Base-by-base conservation (phyloP, 108 stramenopile species). In the Pinguiococcus pyrenoidosus region DNA sequence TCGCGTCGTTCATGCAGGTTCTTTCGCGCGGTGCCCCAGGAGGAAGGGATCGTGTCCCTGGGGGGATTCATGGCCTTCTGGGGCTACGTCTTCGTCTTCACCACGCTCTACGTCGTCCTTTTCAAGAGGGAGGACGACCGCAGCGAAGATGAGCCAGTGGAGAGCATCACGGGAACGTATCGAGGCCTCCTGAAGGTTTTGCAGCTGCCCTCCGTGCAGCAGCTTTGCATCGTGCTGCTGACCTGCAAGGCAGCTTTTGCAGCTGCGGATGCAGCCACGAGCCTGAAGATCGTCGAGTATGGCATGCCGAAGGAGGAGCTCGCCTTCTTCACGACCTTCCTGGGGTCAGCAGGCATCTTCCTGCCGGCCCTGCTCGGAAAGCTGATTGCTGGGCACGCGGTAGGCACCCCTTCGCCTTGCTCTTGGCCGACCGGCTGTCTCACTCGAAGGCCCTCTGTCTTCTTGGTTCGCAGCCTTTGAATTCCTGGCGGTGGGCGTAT, bases 71-170 rank as follows among this genome's bases (percentile, higher is more conserved):
- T 99, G 10, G 53, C 62, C 42, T 77, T 82, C 58, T 93, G 92
- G 89, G 97, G 92, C 4, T 56, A 51, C 6, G 74, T 89, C 49
- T 96, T 99, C 81, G 48, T 96, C 21, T 57, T 56, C 10, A 82
- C 87, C 13, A 99, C 97, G 0, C 47, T 68, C 2, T 51, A 80
- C 23, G 89, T 99, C 29, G 88, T 79, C 1, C 33, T 92, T 29
- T 89, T 92, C 69, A 92, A 94, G 62, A 59, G 59, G 20, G 92
- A 93, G 59, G 37, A 57, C 17, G 44, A 56, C 18, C 74, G 71
- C 1, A 66, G 69, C 1, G 80, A 71, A 13, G 82, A 78, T 3
- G 80, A 85, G 14, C 72, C 79, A n/a, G 62, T 64, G 44, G 92
- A 85, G n/a, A n/a, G n/a, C n/a, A n/a, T n/a, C n/a, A n/a, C n/a